Base-by-base conservation (phyloP, 2,329 filamentous ascomycete species). In the Ceratocystis ficicola region DNA sequence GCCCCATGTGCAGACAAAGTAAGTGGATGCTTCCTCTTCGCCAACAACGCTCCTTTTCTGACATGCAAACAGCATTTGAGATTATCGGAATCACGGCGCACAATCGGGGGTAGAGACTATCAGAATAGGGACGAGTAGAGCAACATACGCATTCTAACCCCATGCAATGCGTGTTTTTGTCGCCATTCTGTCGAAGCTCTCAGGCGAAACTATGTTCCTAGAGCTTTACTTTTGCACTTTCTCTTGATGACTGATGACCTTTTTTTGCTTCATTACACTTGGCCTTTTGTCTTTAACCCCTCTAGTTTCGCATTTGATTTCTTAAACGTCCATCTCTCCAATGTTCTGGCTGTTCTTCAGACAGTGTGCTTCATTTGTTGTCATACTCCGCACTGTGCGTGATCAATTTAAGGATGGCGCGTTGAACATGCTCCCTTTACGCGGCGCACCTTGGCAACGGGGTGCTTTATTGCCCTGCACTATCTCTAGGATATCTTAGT, bases 1-100 rank as follows among this genome's bases (percentile, higher is more conserved):
- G 94, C 74, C 94, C 94, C 32, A 97, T 99, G 94, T 99, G 94
- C 74, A 85, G 94, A 70, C 94, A 97, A 76, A 90, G 90, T 94
- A 82, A 71, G 80, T 72, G 61, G 7, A 52, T 4, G 15, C 12
- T 2, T 7, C 12, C 44, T 20, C 55, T 8, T 15, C 15, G n/a
- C 32, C 41, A 6, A 5, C 17, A 12, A n/a, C 41, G 7, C 10
- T 12, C 28, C n/a, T 48, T 15, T 28, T 6, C n/a, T 52, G n/a
- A 67, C 62, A 67, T 17, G 6, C 7, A 20, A n/a, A 12, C n/a
- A 67, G 66, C 64, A 30, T 67, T 67, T 36, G 62, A 61, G 12
- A 67, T 20, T 20, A 50, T 63, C n/a, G 55, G 28, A 17, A 36
- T 5, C 15, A 32, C 8, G 7, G 2, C 30, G 32, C 55, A 59